Evolutionary conservation across 495 filamentous ascomycete species (phyloP), one percentile per base, ranked within the genome.

Genomic region (Barbatosphaeria neglecta): DNA sequence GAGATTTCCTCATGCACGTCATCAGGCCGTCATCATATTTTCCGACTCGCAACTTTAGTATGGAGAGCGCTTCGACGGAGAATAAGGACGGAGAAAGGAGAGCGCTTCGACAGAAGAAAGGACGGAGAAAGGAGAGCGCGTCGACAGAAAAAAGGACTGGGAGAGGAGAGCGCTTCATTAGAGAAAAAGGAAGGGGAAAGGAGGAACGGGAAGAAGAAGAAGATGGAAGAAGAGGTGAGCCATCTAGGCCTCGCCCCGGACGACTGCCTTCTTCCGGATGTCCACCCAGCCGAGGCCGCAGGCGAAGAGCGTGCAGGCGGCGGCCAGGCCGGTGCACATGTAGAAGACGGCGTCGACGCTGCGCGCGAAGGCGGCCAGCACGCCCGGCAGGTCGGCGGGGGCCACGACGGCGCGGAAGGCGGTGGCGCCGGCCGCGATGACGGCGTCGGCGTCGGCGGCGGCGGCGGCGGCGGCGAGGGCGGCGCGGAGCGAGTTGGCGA

Each of bases 261-360:
- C 39, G 6, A 25, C 39, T 20, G 41, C 41, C 51, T 70, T 70
- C 59, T 72, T 72, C 46, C 69, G 60, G 24, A 75, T 56, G 56
- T 74, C 73, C 35, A 67, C 63, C 73, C 72, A 78, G 17, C 74
- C 74, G 66, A 76, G 71, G 0, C 72, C 71, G 49, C 60, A 76
- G 3, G 64, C 54, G 23, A 59, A 61, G 10, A 66, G 15, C 31
- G 64, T 60, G 16, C 51, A 54, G 6, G 54, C 35, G 2, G 46
- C 55, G 8, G 59, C 59, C 20, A 56, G 25, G 2, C 53, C 68
- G 18, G 62, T 53, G 20, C 58, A 50, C 43, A 75, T 39, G 51
- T 72, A 75, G 45, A 68, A 69, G 3, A 66, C 63, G 28, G 52
- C 52, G 38, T 67, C 53, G 17, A 75, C 54, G 37, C 59, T 62